Evolutionary conservation across 306 rosid genomes (phyloP).

Genomic region (Prunus mongolica): DNA sequence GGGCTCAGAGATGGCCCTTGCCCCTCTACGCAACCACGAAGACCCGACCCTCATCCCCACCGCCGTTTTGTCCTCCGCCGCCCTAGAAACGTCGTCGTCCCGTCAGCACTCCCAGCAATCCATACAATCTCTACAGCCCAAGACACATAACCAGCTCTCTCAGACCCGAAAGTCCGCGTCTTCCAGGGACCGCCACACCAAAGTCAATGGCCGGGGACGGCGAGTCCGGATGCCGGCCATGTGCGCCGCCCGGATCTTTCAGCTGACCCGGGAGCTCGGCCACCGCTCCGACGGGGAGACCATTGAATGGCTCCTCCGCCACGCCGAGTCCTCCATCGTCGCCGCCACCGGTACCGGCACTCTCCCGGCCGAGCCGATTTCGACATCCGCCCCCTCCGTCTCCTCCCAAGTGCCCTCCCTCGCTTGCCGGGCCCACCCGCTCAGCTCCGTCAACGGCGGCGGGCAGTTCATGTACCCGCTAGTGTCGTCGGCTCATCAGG

Average conservation of each 20-base stretch:
- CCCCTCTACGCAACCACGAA: background rate
- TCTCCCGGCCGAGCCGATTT: slow-evolving; percentile 43
- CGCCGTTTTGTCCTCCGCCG: background rate
- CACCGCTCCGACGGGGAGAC: slow-evolving; percentile 99
- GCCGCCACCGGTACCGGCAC: slow-evolving; percentile 87
- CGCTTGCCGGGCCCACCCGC: slow-evolving; percentile 41
- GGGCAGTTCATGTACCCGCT: slow-evolving; percentile 42
- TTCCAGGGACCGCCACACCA: slow-evolving; percentile 82
- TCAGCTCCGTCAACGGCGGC: background rate
- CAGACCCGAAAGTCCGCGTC: slow-evolving; percentile 26
- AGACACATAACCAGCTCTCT: slow-evolving; percentile 19
- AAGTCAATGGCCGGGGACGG: slow-evolving; percentile 93
- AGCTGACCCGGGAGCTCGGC: slow-evolving; percentile 88
- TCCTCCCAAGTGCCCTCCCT: slow-evolving; percentile 35
- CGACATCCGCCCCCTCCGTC: slow-evolving; percentile 26
- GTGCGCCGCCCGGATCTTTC: slow-evolving; percentile 88
- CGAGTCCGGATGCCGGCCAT: slow-evolving; percentile 94
- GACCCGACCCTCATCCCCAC: slow-evolving; percentile 7
- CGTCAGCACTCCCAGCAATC: background rate
- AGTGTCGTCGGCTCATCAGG: slow-evolving; percentile 8
- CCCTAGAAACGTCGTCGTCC: background rate
- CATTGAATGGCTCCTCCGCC: slow-evolving; percentile 91
- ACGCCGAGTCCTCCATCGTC: slow-evolving; percentile 79
- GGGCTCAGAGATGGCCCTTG: slow-evolving; percentile 44
- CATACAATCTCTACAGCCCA: background rate